A percentile compares a stretch with the other conserved stretches of the same genome.
Evolutionary conservation across 140 eudicot species (phyloP).

Genomic region (Cichorium intybus): DNA sequence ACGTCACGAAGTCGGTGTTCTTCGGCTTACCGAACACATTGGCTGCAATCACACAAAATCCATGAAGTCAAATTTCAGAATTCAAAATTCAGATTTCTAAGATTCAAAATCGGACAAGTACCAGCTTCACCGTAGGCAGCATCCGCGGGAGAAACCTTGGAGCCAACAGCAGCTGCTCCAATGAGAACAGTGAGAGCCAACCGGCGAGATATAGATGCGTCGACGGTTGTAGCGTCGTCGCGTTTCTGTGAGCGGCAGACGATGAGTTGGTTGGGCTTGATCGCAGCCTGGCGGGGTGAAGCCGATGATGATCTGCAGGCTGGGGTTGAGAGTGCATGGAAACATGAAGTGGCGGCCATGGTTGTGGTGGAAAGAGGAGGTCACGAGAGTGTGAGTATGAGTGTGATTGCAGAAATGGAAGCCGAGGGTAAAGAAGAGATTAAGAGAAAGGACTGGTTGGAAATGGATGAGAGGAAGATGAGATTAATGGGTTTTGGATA

Average conservation of each 20-base stretch:
- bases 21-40: conserved; percentile 93
- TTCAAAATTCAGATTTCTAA: not conserved
- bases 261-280: conserved; percentile 47
- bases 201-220: conserved; percentile 55
- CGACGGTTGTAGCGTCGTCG: conserved; percentile 34
- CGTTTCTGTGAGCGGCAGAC: conserved; percentile 79
- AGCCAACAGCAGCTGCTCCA: conserved; percentile 92
- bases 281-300: conserved; percentile 25
- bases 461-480: conserved; percentile 63
- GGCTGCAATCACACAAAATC: conserved; percentile 42
- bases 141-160: conserved; percentile 95
- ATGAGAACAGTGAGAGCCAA: conserved; percentile 87
- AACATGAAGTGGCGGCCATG: conserved; percentile 96
- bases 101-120: conserved; percentile 5
- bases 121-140: conserved; percentile 99
- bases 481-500: conserved; percentile 58
- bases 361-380: conserved; percentile 4
- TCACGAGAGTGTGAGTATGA: conserved; percentile 4
- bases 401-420: conserved; percentile 35
- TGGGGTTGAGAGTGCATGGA: conserved; percentile 61
- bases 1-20: conserved; percentile 75
- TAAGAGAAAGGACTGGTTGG: conserved; percentile 34
- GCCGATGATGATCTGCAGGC: conserved; percentile 30
- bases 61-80: not conserved
- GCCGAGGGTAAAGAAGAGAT: conserved; percentile 19